These are phyloP conservation scores for Monosporascus sp. DNA, from an alignment of 2,329 filamentous ascomycete species.

Conservation along the genomic window DNA sequence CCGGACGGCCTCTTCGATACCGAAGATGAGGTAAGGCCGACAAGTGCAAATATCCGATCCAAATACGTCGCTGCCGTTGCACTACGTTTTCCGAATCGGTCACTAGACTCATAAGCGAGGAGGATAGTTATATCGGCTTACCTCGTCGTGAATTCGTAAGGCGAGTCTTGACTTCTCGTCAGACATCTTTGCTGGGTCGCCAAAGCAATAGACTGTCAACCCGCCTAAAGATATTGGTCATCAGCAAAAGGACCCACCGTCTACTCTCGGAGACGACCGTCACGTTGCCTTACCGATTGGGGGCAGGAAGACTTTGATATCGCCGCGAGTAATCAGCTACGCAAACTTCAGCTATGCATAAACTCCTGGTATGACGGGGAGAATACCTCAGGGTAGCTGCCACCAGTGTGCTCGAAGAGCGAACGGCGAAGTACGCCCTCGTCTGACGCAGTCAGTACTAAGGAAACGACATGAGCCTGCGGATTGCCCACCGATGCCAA, in stretches of 20 bases:
- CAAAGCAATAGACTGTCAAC: slow-evolving; percentile 94
- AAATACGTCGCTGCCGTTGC: slow-evolving; percentile 96
- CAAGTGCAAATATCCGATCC: slow-evolving; percentile 98
- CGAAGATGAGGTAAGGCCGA: slow-evolving; percentile 90
- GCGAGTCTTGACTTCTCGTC: slow-evolving; percentile 77
- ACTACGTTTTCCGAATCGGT: slow-evolving; percentile 37
- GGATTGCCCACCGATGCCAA: slow-evolving; percentile 66
- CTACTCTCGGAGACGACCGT: neutral
- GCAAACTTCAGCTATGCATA: slow-evolving; percentile 14
- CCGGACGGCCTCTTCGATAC: slow-evolving; percentile 95
- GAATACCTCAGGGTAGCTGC: slow-evolving; percentile 79
- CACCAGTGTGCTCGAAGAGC: slow-evolving; percentile 91
- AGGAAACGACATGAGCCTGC: neutral
- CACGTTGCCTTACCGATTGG: slow-evolving; percentile 67
- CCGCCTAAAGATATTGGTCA: slow-evolving; percentile 49
- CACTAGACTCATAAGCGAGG: slow-evolving; percentile 10
- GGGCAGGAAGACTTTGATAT: slow-evolving; percentile 93
- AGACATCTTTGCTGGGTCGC: slow-evolving; percentile 89
- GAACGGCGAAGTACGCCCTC: slow-evolving; percentile 81
- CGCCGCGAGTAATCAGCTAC: slow-evolving; percentile 79
- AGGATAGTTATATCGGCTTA: slow-evolving; percentile 23
- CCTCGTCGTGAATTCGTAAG: slow-evolving; percentile 71
- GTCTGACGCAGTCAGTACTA: slow-evolving; percentile 44
- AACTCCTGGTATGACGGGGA: neutral
- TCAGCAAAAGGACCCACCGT: slow-evolving; percentile 10